Evolutionary conservation across 139 green algal genomes (phyloP), one percentile per base, ranked within the genome.

Genomic region (Monoraphidium neglectum): DNA sequence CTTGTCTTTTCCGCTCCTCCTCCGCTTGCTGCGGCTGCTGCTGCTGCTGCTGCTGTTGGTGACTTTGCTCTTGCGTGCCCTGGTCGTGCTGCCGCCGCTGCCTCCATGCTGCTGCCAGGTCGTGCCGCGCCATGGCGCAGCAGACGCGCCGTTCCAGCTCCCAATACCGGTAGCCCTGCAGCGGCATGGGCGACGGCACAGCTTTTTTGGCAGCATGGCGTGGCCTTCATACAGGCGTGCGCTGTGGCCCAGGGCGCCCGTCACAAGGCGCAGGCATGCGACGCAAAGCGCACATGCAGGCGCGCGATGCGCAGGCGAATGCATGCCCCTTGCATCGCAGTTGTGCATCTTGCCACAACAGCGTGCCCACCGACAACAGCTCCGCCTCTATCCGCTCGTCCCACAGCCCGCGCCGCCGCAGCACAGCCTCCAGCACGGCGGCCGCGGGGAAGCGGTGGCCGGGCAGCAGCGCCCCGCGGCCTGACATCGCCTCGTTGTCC

Each of bases 101-200:
- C 43, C 43, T 8, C 43, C 43, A 51, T 12, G 43, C 43, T 12
- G 43, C 43, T 12, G 43, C 43, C 43, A 51, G 43, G 8, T 51
- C 43, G 43, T 51, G 43, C 43, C 12, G 10, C 8, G 73, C 73
- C 79, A 95, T 82, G 4, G 74, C 23, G 15, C 57, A 26, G 36
- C 86, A 90, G 0, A 95, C 71, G 3, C 43, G 35, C 3, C 87
- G 77, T 73, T 95, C 91, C 28, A 77, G n/a, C 28, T 21, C 26
- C 91, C 91, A 95, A 70, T 95, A 95, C 37, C 62, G 54, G 28
- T 81, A 71, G 10, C 87, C 90, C 84, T 92, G 80, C 56, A 67
- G 21, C 2, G 18, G 57, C 6, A 13, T 15, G 28, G 28, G 24
- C 21, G 63, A 30, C 43, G 61, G n/a, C n/a, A 35, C 61, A 46